Percentiles rank a stretch among this genome's conserved stretches.
Conservation (phyloP, 1,284 basidiomycete genomes). For the Psilocybe mexicana region DNA sequence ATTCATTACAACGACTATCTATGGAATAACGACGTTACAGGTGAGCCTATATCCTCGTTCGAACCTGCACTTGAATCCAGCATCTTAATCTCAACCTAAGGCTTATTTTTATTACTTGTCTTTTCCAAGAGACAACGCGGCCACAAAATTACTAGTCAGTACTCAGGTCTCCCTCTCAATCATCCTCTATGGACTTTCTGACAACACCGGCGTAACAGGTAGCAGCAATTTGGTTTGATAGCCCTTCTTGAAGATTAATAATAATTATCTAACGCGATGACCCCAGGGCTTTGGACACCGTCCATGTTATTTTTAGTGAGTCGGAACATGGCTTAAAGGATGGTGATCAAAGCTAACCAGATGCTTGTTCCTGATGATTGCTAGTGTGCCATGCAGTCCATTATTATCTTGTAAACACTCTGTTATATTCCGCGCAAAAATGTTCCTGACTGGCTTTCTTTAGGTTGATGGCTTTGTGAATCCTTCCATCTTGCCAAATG, state of each 20-base stretch:
- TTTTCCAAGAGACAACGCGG: conserved; percentile 35
- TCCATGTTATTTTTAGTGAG: conserved; percentile 43
- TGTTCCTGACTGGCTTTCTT: background rate
- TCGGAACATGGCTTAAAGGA: background rate
- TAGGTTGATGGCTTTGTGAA: conserved; percentile 38
- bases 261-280: background rate
- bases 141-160: conserved; percentile 37
- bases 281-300: conserved; percentile 41
- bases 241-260: background rate
- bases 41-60: conserved; percentile 19
- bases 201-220: conserved; percentile 21
- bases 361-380: background rate
- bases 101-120: conserved; percentile 42
- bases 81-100: conserved; percentile 22
- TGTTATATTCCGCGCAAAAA: background rate
- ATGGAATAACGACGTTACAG: conserved; percentile 44
- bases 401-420: conserved; percentile 36
- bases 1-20: conserved; percentile 36
- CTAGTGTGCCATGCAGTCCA: conserved; percentile 44
- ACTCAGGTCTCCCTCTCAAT: background rate
- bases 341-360: background rate
- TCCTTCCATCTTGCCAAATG: conserved; percentile 27
- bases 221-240: conserved; percentile 27
- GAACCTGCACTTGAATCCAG: background rate
- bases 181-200: background rate